Evolutionary conservation across 2,329 filamentous ascomycete species (phyloP), one percentile per base, ranked within the genome.

Genomic region (Periconia digitata): DNA sequence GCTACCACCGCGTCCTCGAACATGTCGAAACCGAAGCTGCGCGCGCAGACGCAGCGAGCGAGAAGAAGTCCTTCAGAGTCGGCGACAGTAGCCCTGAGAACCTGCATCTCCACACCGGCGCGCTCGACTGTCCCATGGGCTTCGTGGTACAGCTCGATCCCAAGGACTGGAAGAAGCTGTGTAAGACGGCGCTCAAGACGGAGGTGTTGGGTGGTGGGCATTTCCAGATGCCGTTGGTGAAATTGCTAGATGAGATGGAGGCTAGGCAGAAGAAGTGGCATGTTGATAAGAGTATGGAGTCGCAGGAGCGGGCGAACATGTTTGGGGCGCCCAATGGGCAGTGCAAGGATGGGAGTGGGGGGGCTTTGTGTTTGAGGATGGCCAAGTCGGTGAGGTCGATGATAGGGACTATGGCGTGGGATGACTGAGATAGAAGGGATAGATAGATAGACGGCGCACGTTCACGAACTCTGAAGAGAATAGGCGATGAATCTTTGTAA

Each of bases 91-190:
- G 60, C 17, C 63, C 62, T 3, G 60, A 64, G 8, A 69, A 64
- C 6, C 48, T 49, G 8, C 72, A 77, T 51, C 52, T 78, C 4
- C 77, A 79, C 42, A 74, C 75, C 0, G 72, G 72, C 2, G 67
- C 58, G 0, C 34, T 57, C 0, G 69, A 74, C 44, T 79, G 76
- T 52, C 72, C 72, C 0, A 73, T 74, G 51, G 66, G 71, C 0
- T 77, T 79, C 49, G 64, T 68, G 18, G 60, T 79, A 27, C 70
- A 76, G n/a, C 59, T 79, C 1, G 70, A 66, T 18, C 62, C 73
- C 0, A 53, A 53, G 0, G 76, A 79, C 43, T 79, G 76, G 76
- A 67, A 59, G 32, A 59, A 43, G 8, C 51, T 79, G 40, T 72
- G 72, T 3, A 75, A 76, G 56, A 72, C 72, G 43, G 74, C 74